phyloP scores from a whole-genome alignment of 768 basidiomycete species.

The Pholiota microspora region DNA sequence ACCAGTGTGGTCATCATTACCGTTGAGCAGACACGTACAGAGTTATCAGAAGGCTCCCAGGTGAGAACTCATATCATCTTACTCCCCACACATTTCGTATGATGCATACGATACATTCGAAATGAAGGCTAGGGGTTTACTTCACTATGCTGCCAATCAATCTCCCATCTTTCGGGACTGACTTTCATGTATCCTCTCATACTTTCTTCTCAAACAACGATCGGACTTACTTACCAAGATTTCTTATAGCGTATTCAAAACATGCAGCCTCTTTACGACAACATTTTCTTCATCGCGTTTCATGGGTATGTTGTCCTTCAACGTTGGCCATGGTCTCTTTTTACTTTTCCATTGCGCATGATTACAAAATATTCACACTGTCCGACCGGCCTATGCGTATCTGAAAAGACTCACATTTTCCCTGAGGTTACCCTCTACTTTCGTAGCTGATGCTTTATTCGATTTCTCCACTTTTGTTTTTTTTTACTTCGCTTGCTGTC shows the following conservation, averaged over 20 bases:
- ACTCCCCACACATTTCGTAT: constrained; percentile 30
- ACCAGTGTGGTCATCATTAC: too few species aligned
- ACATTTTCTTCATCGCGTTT: too few species aligned
- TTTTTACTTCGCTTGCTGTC: background rate
- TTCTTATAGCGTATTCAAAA: too few species aligned
- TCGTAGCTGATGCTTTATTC: constrained; percentile 1
- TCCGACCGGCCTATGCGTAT: background rate
- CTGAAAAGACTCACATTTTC: constrained; percentile 4
- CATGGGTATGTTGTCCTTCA: too few species aligned
- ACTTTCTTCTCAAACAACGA: too few species aligned
- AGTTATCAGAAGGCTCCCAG: too few species aligned
- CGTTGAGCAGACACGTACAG: too few species aligned
- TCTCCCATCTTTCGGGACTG: constrained; percentile 98
- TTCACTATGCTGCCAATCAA: constrained; percentile 76
- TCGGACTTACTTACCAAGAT: too few species aligned
- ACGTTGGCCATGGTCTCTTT: too few species aligned
- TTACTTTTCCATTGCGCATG: background rate
- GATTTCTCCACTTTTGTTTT: background rate
- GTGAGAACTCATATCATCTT: background rate
- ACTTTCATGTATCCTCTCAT: constrained; percentile 20
- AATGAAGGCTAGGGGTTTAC: constrained; percentile 67
- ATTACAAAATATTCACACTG: constrained; percentile 10
- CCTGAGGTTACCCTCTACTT: constrained; percentile 8
- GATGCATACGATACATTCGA: constrained; percentile 84
- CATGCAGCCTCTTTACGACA: too few species aligned